These are phyloP conservation scores for Lactifluus rugatus DNA, from an alignment of 768 basidiomycete genomes.

Conservation along the genomic window DNA sequence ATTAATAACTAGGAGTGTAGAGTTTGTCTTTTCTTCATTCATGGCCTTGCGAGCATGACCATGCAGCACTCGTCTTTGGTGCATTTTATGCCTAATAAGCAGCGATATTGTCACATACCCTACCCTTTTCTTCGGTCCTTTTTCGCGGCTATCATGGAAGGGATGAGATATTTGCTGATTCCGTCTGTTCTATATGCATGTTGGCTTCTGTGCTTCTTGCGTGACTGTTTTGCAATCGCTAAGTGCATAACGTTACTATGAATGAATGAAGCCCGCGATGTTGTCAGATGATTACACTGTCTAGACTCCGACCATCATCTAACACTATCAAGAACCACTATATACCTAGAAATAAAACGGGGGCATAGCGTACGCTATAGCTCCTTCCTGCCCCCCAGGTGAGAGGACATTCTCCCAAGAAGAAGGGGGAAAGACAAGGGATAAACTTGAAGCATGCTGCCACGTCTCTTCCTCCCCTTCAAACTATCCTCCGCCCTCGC, in stretches of 20 bases:
- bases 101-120: background rate
- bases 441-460: background rate
- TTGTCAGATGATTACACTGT: background rate
- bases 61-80: background rate
- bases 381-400: too few relatives aligned
- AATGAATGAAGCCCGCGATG: too few relatives aligned
- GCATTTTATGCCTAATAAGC: background rate
- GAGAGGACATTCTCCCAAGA: background rate
- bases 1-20: background rate
- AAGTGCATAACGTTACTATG: background rate
- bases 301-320: too few relatives aligned
- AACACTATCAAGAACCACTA: too few relatives aligned
- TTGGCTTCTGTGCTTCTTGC: background rate
- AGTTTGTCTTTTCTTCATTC: background rate
- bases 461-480: background rate
- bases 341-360: too few relatives aligned
- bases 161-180: background rate
- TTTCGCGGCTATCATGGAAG: background rate
- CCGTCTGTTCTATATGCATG: too few relatives aligned
- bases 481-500: constrained; percentile 15
- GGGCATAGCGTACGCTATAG: too few relatives aligned
- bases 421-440: background rate
- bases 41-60: background rate
- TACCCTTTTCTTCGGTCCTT: background rate
- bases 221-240: background rate